Evolutionary conservation across 495 filamentous ascomycete species (phyloP).

Genomic region (Penicillium cinerascens): DNA sequence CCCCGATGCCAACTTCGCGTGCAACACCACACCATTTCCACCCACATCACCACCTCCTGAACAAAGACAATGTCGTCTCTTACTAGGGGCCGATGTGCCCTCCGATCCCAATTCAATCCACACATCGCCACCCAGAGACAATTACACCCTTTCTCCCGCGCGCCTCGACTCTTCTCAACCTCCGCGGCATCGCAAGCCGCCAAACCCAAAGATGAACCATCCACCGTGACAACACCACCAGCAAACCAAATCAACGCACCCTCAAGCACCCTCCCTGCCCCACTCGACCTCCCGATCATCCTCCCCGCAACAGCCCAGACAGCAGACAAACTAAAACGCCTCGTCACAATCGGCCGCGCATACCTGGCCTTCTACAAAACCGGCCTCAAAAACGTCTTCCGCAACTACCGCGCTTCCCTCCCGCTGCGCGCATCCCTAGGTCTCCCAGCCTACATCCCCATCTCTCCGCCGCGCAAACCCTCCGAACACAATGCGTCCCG

Average conservation of each 20-base stretch:
- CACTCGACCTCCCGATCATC: conserved; percentile 25
- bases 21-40: neutral
- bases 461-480: conserved; percentile 26
- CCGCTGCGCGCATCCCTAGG: conserved; percentile 33
- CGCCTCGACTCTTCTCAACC: conserved; percentile 16
- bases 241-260: conserved; percentile 37
- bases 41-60: conserved; percentile 1
- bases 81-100: conserved; percentile 3
- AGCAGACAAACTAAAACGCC: conserved; percentile 34
- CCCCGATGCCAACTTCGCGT: neutral
- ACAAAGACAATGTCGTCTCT: conserved; percentile 9
- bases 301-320: conserved; percentile 16
- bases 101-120: neutral
- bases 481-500: conserved; percentile 6
- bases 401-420: conserved; percentile 45
- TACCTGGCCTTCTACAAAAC: conserved; percentile 79
- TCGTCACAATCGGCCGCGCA: conserved; percentile 40
- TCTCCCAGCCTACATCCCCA: conserved; percentile 31
- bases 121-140: neutral
- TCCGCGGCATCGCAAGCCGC: conserved; percentile 7
- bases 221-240: conserved; percentile 9
- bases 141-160: conserved; percentile 1
- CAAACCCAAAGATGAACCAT: conserved; percentile 13
- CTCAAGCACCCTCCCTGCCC: conserved; percentile 35
- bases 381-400: conserved; percentile 66